Evolutionary conservation across 2,329 filamentous ascomycete genomes (phyloP).

Genomic region (Scedosporium minutisporum): DNA sequence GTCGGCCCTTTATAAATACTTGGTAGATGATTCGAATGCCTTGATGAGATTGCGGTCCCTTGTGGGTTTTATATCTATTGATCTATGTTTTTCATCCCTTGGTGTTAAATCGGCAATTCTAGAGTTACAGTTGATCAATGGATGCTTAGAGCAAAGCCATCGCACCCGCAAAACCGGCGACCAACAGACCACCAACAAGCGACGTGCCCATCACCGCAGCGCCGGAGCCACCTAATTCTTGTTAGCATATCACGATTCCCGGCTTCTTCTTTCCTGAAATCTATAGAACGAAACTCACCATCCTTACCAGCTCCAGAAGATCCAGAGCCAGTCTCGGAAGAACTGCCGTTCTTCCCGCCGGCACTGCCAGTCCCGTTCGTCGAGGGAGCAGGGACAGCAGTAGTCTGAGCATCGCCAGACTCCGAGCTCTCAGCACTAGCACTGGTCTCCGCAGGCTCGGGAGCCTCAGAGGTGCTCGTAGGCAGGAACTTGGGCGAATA

Average conservation of each 20-base stretch:
- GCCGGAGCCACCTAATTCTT: background rate
- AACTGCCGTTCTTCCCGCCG: background rate
- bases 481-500: conserved; percentile 41
- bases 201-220: conserved; percentile 1
- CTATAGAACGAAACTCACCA: background rate
- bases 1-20: no score
- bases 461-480: background rate
- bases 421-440: background rate
- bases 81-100: background rate
- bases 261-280: background rate
- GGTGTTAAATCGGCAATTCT: background rate
- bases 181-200: background rate
- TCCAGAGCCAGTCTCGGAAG: background rate
- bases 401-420: background rate
- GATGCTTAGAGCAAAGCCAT: background rate
- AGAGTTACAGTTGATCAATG: background rate
- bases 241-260: background rate
- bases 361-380: background rate
- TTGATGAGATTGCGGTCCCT: no score
- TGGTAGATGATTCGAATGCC: no score
- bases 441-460: background rate
- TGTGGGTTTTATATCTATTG: background rate
- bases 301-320: background rate
- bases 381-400: background rate
- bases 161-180: background rate